Evolutionary conservation across 129 eudicot genomes (phyloP).

Genomic region (Flaveria sonorensis): DNA sequence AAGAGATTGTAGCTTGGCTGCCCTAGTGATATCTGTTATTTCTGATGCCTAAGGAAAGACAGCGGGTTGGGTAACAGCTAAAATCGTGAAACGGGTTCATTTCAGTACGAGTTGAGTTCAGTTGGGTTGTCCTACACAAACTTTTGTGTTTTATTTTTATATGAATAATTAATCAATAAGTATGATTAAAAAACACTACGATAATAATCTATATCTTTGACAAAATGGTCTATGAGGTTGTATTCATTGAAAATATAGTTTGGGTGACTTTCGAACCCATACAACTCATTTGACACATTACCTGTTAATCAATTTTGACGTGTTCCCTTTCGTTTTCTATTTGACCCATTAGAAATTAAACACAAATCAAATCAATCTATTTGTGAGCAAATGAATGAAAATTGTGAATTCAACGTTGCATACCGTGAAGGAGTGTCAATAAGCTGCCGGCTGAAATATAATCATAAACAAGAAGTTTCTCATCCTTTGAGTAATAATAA

Average conservation of each 20-base stretch:
- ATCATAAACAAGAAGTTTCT: constrained; percentile 77
- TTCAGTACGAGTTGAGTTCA: not conserved
- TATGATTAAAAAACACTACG: not conserved
- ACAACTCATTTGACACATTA: not conserved
- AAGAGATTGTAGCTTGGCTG: not conserved
- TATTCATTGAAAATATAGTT: not conserved
- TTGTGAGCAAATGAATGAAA: not conserved
- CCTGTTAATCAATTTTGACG: not conserved
- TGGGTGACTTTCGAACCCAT: not conserved
- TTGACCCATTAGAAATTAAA: not conserved
- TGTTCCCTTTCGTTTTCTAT: not conserved
- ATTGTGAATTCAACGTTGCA: not conserved
- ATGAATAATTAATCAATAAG: not conserved
- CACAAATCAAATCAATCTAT: not conserved
- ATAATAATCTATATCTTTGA: not conserved
- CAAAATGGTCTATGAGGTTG: not conserved
- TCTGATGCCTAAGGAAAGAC: not conserved
- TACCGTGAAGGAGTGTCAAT: constrained; percentile 75
- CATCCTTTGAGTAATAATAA: constrained; percentile 82
- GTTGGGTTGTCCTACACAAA: not conserved
- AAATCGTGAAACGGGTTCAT: not conserved
- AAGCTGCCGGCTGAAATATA: constrained; percentile 72
- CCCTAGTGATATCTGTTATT: too few relatives aligned
- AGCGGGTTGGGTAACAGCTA: not conserved
- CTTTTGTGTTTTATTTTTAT: not conserved